phyloP scores from a whole-genome alignment of 164 flowering plant species.

The Umbilicus rupestris region DNA sequence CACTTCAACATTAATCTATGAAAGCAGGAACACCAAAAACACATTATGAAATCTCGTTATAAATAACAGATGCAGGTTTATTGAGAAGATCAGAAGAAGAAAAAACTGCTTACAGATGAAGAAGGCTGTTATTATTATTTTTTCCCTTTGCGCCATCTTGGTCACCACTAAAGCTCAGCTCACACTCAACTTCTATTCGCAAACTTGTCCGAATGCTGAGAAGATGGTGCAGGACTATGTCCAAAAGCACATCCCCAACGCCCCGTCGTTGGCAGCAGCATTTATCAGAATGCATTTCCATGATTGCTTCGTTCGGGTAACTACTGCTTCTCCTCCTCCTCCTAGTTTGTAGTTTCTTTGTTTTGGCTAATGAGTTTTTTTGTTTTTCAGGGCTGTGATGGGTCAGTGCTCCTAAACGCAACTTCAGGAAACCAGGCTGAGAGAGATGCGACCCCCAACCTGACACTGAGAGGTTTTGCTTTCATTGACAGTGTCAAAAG shows the following conservation, averaged over 20 bases:
- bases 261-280: constrained; percentile 31
- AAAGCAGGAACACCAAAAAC: background rate
- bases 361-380: constrained; percentile 8
- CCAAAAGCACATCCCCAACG: constrained; percentile 13
- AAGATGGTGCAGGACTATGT: constrained; percentile 16
- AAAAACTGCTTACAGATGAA: background rate
- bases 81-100: background rate
- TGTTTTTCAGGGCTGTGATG: constrained; percentile 30
- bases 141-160: background rate
- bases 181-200: constrained; percentile 21
- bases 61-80: background rate
- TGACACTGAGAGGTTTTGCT: constrained; percentile 15
- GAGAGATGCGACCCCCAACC: constrained; percentile 18
- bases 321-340: background rate
- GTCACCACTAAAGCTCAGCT: constrained; percentile 16
- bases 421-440: constrained; percentile 12
- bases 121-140: background rate
- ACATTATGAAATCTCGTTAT: background rate
- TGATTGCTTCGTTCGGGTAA: constrained; percentile 51
- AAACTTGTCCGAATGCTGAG: constrained; percentile 30
- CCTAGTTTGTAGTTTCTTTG: background rate
- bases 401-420: constrained; percentile 20
- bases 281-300: constrained; percentile 48
- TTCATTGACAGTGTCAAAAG: constrained; percentile 20
- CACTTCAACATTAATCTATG: background rate